Evolutionary conservation across 441 rosid genomes (phyloP), one percentile per base, ranked within the genome.

Genomic region (Erysimum cheiri): DNA sequence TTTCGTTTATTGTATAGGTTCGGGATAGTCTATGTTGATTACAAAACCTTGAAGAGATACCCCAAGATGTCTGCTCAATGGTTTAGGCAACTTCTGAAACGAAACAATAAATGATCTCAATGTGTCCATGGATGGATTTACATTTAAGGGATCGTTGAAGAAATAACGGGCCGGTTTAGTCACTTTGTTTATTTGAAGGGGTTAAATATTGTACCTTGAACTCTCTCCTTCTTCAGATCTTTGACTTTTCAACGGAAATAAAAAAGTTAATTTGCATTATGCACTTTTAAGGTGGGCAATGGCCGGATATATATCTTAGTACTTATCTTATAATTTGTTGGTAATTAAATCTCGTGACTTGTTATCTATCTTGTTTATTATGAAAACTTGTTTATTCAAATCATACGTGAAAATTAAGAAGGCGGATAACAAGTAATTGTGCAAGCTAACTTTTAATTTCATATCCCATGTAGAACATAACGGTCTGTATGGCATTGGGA

Each of bases 1-100:
- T 14, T 13, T 36, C 1, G 2, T 10, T 37, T 0, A 26, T 48
- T 57, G 29, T 49, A 31, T 69, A 77, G 80, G 77, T 95, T 95
- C 2, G 98, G 97, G 50, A 88, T 95, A 13, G 97, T 95, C 22
- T 95, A 89, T 72, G 87, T 95, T 26, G 95, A 95, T 71, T 89
- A 67, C 78, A 24, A 61, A 56, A 90, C 67, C 53, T 86, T 90
- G 33, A 87, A 83, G 85, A 85, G 98, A 75, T 82, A 87, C 64
- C 99, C 98, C 0, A 92, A 92, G 78, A 87, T 86, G 94, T 92
- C 99, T 0, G 97, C 98, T 37, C 82, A 84, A 43, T 95, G 99
- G 98, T 94, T 90, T 78, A 80, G 49, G 77, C 80, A 87, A 67
- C 73, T 95, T 29, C 89, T 94, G n/a, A 43, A 70, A 49, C 64